Percentiles rank a stretch among this genome's conserved stretches.
These are phyloP conservation scores for Crithidia expoeki DNA, from an alignment of 208 protist genomes.

Conservation along the genomic window DNA sequence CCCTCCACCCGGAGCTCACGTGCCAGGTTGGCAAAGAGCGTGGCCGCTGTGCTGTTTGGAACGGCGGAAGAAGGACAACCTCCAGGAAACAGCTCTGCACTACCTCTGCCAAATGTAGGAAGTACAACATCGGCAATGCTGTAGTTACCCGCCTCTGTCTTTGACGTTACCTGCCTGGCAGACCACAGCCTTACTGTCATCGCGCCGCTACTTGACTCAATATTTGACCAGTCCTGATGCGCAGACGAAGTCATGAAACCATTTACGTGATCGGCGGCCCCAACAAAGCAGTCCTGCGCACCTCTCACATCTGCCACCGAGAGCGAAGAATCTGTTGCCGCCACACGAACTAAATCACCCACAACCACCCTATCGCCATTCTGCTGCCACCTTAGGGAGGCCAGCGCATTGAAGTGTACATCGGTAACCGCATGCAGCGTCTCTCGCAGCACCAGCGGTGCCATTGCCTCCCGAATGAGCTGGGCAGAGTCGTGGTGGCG, in stretches of 20 bases:
- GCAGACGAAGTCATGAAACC: slow-evolving; percentile 51
- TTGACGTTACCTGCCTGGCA: slow-evolving; percentile 31
- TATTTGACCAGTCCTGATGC: slow-evolving; percentile 58
- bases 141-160: slow-evolving; percentile 51
- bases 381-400: slow-evolving; percentile 69
- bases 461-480: slow-evolving; percentile 70
- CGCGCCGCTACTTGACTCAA: neutral
- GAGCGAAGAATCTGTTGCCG: neutral
- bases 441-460: slow-evolving; percentile 64
- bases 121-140: slow-evolving; percentile 68
- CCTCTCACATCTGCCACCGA: neutral
- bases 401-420: slow-evolving; percentile 83
- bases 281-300: slow-evolving; percentile 56
- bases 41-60: slow-evolving; percentile 5
- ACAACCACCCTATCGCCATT: slow-evolving; percentile 42
- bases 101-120: slow-evolving; percentile 52
- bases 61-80: too few relatives aligned
- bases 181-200: neutral
- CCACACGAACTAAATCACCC: slow-evolving; percentile 64
- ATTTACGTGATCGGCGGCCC: slow-evolving; percentile 72
- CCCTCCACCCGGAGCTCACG: slow-evolving; percentile 65
- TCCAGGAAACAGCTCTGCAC: neutral
- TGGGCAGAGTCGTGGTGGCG: slow-evolving; percentile 72
- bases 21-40: slow-evolving; percentile 41
- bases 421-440: slow-evolving; percentile 71